Evolutionary conservation across 208 protist genomes (phyloP).

Genomic region (Acanthamoeba lenticulata): DNA sequence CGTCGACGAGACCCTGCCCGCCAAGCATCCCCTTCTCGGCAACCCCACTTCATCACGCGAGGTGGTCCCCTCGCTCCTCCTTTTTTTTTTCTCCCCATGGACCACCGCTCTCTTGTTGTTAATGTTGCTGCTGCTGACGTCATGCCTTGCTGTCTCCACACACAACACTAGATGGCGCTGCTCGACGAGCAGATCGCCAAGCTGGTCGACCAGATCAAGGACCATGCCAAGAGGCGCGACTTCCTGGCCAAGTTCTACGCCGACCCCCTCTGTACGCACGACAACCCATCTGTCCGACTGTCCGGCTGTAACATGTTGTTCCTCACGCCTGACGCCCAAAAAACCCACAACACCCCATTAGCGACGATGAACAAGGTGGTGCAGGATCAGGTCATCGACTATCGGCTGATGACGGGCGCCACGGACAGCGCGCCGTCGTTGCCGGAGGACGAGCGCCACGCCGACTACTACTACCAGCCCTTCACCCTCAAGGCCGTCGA

Average conservation of each 20-base stretch:
- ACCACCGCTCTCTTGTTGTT: not conserved
- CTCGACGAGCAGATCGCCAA: slow-evolving; percentile 40
- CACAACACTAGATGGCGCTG: not conserved
- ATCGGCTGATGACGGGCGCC: slow-evolving; percentile 11
- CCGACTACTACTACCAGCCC: slow-evolving; percentile 61
- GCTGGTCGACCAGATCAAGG: slow-evolving; percentile 31
- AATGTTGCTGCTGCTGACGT: not conserved
- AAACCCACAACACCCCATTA: not conserved
- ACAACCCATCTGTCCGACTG: not conserved
- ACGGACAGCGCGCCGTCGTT: not conserved
- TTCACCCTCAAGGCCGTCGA: slow-evolving; percentile 55
- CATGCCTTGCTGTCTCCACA: no score
- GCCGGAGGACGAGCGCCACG: slow-evolving; percentile 43
- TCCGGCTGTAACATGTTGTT: not conserved
- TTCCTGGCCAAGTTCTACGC: slow-evolving; percentile 34
- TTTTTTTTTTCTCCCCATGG: not conserved
- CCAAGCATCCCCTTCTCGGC: not conserved
- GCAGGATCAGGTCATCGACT: slow-evolving; percentile 39
- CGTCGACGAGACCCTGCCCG: slow-evolving; percentile 2
- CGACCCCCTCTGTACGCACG: not conserved
- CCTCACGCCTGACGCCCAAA: not conserved
- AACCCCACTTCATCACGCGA: not conserved
- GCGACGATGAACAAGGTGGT: slow-evolving; percentile 58
- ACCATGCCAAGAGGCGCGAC: slow-evolving; percentile 40
- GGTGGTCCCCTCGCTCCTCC: not conserved